Conservation (phyloP, 148 eudicot species). For the Cornus florida region DNA sequence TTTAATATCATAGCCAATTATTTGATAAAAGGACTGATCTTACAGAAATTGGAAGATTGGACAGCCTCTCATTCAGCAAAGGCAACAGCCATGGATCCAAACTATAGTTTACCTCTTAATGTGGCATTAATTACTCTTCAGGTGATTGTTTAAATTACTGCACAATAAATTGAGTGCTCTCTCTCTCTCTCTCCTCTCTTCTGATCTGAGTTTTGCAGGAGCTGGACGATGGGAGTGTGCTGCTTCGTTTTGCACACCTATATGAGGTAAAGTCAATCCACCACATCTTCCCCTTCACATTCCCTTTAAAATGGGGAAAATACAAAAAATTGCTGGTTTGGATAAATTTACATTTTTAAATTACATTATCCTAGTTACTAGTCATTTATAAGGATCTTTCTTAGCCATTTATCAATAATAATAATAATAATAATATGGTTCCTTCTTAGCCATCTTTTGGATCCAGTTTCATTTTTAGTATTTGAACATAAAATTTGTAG, state of each 20-base stretch:
- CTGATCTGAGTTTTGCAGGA: conserved; percentile 47
- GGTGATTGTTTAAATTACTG: conserved; percentile 36
- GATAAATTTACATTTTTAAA: background rate
- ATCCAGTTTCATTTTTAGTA: background rate
- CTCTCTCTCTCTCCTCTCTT: conserved; percentile 7
- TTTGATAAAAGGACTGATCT: conserved; percentile 13
- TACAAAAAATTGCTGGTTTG: too few relatives aligned
- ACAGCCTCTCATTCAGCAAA: conserved; percentile 48
- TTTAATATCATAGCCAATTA: background rate
- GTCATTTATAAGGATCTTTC: too few relatives aligned
- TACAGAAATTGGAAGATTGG: conserved; percentile 62
- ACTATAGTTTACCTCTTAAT: conserved; percentile 69
- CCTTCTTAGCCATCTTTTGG: too few relatives aligned
- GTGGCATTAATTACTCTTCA: conserved; percentile 87
- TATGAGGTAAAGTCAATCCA: conserved; percentile 58
- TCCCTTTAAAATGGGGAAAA: background rate
- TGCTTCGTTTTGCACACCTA: conserved; percentile 79
- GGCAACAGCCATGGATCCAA: conserved; percentile 61
- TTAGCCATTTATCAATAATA: too few relatives aligned
- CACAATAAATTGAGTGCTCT: background rate
- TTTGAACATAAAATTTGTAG: background rate
- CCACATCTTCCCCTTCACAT: background rate
- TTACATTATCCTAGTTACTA: too few relatives aligned
- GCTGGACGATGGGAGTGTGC: conserved; percentile 62
- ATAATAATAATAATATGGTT: too few relatives aligned